phyloP scores from a whole-genome alignment of 257 asterid species.

The Fraxinus cuspidata region DNA sequence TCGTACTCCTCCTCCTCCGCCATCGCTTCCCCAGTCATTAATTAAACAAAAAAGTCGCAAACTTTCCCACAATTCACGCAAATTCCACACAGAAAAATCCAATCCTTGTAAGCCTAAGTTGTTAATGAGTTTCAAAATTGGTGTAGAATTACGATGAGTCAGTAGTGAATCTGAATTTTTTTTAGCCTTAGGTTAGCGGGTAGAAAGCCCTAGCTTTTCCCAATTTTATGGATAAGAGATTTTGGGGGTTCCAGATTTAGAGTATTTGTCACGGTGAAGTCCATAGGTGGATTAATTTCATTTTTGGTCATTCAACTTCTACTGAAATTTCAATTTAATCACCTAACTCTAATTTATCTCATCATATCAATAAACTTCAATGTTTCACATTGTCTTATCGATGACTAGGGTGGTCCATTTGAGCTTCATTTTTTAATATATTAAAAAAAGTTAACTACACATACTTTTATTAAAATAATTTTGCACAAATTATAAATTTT shows the following conservation, averaged over 20 bases:
- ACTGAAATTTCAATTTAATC: neutral
- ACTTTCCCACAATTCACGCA: conserved; percentile 16
- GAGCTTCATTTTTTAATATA: no score
- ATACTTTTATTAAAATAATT: no score
- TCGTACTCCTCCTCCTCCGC: conserved; percentile 82
- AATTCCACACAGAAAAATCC: neutral
- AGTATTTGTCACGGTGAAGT: neutral
- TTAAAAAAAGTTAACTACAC: no score
- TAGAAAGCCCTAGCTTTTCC: conserved; percentile 22
- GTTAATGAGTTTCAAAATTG: neutral
- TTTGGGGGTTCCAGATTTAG: neutral
- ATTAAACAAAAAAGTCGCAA: conserved; percentile 20
- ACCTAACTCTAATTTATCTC: neutral
- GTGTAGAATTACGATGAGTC: neutral
- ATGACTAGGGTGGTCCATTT: no score
- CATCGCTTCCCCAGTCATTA: conserved; percentile 37
- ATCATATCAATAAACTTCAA: no score
- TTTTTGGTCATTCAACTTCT: neutral
- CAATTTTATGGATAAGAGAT: neutral
- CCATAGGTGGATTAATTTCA: neutral
- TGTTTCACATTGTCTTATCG: no score
- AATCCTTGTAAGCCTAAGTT: conserved; percentile 8
- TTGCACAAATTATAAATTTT: no score
- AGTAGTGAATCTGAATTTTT: neutral
- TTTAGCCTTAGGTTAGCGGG: neutral